Conservation (phyloP, 306 rosid genomes). For the Canavalia gladiata region DNA sequence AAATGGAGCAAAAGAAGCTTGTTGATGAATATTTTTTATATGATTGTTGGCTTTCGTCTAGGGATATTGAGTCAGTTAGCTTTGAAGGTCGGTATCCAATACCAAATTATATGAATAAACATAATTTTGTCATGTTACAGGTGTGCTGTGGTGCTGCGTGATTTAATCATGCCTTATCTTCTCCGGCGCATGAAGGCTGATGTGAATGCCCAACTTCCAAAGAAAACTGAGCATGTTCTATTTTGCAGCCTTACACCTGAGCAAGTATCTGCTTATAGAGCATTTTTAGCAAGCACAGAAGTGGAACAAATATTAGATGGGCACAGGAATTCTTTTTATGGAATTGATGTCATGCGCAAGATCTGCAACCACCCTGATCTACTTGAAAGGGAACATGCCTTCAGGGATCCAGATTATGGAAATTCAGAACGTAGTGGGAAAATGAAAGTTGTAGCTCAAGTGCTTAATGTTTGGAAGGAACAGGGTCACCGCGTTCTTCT, state of each 20-base stretch:
- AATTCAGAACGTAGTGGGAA: constrained; percentile 95
- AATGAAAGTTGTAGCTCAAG: constrained; percentile 94
- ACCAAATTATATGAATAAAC: constrained; percentile 36
- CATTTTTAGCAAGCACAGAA: constrained; percentile 98
- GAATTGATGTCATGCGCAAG: constrained; percentile 97
- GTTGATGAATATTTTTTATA: constrained; percentile 34
- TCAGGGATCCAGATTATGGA: constrained; percentile 86
- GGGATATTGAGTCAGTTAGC: constrained; percentile 16
- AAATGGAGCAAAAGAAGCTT: constrained; percentile 32
- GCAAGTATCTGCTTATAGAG: constrained; percentile 90
- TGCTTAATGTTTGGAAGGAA: constrained; percentile 96
- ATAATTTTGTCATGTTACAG: constrained; percentile 58
- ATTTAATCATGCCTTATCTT: constrained; percentile 96
- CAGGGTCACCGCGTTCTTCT: constrained; percentile 98
- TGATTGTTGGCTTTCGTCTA: constrained; percentile 32
- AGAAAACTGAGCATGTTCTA: constrained; percentile 97
- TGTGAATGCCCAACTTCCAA: constrained; percentile 93
- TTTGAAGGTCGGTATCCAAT: constrained; percentile 10
- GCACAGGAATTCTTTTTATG: constrained; percentile 82
- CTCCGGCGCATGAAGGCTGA: constrained; percentile 98
- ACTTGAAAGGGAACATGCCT: constrained; percentile 94
- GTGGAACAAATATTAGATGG: constrained; percentile 95
- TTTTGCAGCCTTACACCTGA: constrained; percentile 93
- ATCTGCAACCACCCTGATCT: constrained; percentile 99
- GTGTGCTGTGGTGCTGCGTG: constrained; percentile 98